A percentile compares a stretch with the other conserved stretches of the same genome.
Evolutionary conservation across 306 rosid species (phyloP).

Genomic region (Cicer arietinum): DNA sequence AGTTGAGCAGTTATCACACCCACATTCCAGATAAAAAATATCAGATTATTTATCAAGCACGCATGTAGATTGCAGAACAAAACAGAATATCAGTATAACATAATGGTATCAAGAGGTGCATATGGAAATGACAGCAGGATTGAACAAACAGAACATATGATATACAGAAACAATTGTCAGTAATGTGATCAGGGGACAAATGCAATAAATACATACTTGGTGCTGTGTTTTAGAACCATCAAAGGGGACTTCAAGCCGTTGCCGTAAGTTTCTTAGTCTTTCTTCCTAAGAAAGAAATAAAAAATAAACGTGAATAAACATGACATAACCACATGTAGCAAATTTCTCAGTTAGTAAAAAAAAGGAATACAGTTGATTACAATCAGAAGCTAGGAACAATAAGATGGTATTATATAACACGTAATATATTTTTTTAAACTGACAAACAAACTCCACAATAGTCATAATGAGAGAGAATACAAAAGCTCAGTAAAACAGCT

Average conservation of each 20-base stretch:
- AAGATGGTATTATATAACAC: slow-evolving; percentile 11
- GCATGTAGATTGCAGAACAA: slow-evolving; percentile 26
- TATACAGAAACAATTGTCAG: slow-evolving; percentile 18
- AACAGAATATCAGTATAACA: slow-evolving; percentile 20
- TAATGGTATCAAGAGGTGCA: slow-evolving; percentile 2
- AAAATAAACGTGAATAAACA: slow-evolving; percentile 20
- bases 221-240: slow-evolving; percentile 85
- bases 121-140: slow-evolving; percentile 30
- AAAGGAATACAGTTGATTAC: slow-evolving; percentile 13
- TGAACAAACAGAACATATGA: neutral
- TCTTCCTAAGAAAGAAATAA: slow-evolving; percentile 64
- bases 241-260: slow-evolving; percentile 83
- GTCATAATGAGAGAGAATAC: slow-evolving; percentile 1
- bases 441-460: slow-evolving; percentile 1
- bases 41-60: slow-evolving; percentile 27
- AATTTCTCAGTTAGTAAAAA: slow-evolving; percentile 6
- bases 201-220: slow-evolving; percentile 63
- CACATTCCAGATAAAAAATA: slow-evolving; percentile 10
- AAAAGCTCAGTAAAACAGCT: neutral
- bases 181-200: slow-evolving; percentile 9
- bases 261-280: slow-evolving; percentile 64
- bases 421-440: neutral
- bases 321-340: slow-evolving; percentile 30
- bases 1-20: slow-evolving; percentile 5
- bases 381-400: neutral